These are phyloP conservation scores for Zopfia rhizophila DNA, from an alignment of 2,329 filamentous ascomycete species.

Conservation along the genomic window DNA sequence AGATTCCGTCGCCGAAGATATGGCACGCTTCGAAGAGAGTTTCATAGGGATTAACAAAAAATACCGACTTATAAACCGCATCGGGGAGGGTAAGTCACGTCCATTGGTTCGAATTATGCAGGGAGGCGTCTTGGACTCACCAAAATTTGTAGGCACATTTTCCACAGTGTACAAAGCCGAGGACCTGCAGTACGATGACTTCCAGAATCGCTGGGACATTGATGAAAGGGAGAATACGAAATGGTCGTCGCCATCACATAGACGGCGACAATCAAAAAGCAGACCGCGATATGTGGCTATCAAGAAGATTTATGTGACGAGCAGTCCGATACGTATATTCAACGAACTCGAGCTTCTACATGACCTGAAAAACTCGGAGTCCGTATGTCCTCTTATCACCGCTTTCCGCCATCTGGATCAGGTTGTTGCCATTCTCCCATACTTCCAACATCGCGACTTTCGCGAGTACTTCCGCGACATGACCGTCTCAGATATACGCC, in stretches of 20 bases:
- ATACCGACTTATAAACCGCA: conserved; percentile 93
- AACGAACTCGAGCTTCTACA: conserved; percentile 96
- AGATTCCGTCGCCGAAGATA: conserved; percentile 80
- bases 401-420: conserved; percentile 96
- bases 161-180: conserved; percentile 99
- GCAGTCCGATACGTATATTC: conserved; percentile 89
- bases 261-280: conserved; percentile 59
- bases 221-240: conserved; percentile 71
- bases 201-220: conserved; percentile 88
- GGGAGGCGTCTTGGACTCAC: conserved; percentile 37
- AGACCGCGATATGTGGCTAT: conserved; percentile 85
- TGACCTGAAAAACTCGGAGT: conserved; percentile 82
- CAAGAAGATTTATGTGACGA: conserved; percentile 99
- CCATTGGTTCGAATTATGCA: conserved; percentile 40
- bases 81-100: conserved; percentile 80
- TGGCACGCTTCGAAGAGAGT: conserved; percentile 81
- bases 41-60: conserved; percentile 86
- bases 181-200: conserved; percentile 84
- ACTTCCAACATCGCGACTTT: conserved; percentile 96
- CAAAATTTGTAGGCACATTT: conserved; percentile 77
- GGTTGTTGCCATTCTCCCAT: conserved; percentile 92
- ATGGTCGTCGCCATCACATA: conserved; percentile 76
- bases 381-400: conserved; percentile 94
- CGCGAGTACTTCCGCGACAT: conserved; percentile 93
- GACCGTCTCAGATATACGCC: conserved; percentile 83